These are phyloP conservation scores for Cucurbitaria berberidis DNA, from an alignment of 2,329 filamentous ascomycete species.

Conservation along the genomic window DNA sequence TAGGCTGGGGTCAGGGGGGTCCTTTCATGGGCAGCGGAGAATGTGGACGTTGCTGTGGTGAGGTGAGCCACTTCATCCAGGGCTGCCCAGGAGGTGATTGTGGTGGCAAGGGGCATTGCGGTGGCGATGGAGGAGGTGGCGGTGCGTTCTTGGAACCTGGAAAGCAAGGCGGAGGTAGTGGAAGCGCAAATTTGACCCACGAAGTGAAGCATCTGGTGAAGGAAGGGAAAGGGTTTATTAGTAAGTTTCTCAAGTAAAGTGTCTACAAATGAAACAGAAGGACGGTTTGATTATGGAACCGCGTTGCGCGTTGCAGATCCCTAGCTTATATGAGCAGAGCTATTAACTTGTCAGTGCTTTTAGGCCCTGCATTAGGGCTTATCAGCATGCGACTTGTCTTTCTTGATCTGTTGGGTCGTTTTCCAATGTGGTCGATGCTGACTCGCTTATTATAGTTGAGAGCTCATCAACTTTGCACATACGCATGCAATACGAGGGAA, in stretches of 20 bases:
- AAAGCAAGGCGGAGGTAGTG: constrained; percentile 11
- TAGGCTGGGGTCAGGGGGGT: constrained; percentile 45
- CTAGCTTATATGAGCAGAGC: not conserved
- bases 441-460: not conserved
- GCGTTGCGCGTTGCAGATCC: not conserved
- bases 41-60: constrained; percentile 43
- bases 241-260: constrained; percentile 36
- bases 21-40: constrained; percentile 53
- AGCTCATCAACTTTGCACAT: constrained; percentile 3
- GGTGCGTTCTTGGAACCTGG: constrained; percentile 23
- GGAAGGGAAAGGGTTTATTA: constrained; percentile 31
- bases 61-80: constrained; percentile 40
- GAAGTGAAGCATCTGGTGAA: constrained; percentile 25
- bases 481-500: not conserved
- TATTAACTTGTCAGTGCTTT: too few relatives aligned
- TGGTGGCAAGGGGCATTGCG: constrained; percentile 32
- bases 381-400: not conserved
- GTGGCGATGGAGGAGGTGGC: constrained; percentile 23
- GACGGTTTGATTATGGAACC: not conserved
- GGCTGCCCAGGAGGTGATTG: constrained; percentile 37
- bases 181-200: constrained; percentile 6
- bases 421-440: not conserved
- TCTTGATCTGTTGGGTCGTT: not conserved
- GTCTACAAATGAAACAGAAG: not conserved
- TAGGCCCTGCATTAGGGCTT: not conserved